Evolutionary conservation across 2,329 filamentous ascomycete species (phyloP).

Genomic region (Diaporthe sp.): DNA sequence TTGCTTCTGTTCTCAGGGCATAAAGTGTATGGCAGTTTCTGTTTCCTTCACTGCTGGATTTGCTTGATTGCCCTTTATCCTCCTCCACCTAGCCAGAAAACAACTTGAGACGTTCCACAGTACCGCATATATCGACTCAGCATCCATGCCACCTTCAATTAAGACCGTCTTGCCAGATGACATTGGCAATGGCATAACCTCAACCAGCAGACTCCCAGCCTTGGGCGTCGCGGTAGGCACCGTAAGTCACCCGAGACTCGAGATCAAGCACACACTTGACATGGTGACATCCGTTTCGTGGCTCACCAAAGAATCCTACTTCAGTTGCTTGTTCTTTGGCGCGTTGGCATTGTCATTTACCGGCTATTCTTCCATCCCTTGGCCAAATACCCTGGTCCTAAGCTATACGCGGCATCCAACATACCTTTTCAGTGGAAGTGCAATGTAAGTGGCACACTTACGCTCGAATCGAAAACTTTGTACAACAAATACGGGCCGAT

Average conservation of each 20-base stretch:
- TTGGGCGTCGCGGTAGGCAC: background rate
- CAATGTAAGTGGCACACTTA: background rate
- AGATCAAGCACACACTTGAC: background rate
- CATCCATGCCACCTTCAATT: background rate
- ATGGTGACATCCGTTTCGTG: background rate
- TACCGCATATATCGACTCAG: background rate
- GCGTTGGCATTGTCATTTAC: slow-evolving; percentile 20
- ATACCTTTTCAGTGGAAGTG: slow-evolving; percentile 9
- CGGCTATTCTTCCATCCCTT: slow-evolving; percentile 26
- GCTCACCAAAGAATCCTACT: background rate
- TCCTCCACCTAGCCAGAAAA: background rate
- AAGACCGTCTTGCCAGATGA: background rate
- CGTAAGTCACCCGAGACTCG: background rate
- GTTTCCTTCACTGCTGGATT: background rate
- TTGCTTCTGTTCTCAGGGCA: background rate
- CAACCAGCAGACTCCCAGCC: background rate
- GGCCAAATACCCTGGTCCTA: slow-evolving; percentile 28
- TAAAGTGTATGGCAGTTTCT: background rate
- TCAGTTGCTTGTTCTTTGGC: slow-evolving; percentile 1
- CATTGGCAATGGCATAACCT: background rate
- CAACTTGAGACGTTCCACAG: background rate
- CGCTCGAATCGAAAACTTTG: background rate
- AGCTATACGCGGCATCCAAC: slow-evolving; percentile 17
- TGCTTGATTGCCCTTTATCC: background rate
- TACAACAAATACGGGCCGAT: slow-evolving; percentile 30